These are phyloP conservation scores for Galeopsis tetrahit DNA, from an alignment of 257 asterid genomes.

Conservation along the genomic window DNA sequence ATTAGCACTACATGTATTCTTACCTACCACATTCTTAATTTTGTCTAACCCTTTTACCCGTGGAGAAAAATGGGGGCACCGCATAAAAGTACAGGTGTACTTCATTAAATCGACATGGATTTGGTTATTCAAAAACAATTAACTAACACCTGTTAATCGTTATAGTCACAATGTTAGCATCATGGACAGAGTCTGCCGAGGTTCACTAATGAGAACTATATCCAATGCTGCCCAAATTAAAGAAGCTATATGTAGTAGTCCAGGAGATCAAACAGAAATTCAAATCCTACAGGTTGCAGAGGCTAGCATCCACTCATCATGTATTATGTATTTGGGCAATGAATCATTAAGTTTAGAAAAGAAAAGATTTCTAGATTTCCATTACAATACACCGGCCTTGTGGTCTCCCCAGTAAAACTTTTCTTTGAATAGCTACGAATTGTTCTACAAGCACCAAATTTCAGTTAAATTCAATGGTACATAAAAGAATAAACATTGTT, in stretches of 20 bases:
- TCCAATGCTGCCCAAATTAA: background rate
- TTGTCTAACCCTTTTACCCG: background rate
- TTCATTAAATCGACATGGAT: conserved; percentile 3
- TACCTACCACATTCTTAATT: conserved; percentile 1
- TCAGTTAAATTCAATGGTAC: background rate
- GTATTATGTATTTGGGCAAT: background rate
- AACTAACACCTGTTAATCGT: background rate
- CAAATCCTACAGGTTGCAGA: conserved; percentile 10
- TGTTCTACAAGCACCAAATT: conserved; percentile 14
- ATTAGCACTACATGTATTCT: background rate
- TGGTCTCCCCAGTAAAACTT: conserved; percentile 7
- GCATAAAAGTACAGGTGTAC: background rate
- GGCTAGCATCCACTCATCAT: conserved; percentile 5
- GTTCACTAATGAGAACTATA: conserved; percentile 11
- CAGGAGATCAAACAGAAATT: background rate
- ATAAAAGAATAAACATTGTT: background rate
- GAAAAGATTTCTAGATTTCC: conserved; percentile 2
- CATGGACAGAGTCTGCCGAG: conserved; percentile 8
- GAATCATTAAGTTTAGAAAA: conserved; percentile 20
- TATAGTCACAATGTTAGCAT: background rate
- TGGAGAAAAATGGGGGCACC: conserved; percentile 7
- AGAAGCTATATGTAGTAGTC: conserved; percentile 6
- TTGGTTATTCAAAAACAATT: background rate
- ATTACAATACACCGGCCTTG: conserved; percentile 20
- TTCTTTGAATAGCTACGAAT: conserved; percentile 21